phyloP scores from a whole-genome alignment of 2,329 filamentous ascomycete genomes.

The Botryosphaeria agaves region DNA sequence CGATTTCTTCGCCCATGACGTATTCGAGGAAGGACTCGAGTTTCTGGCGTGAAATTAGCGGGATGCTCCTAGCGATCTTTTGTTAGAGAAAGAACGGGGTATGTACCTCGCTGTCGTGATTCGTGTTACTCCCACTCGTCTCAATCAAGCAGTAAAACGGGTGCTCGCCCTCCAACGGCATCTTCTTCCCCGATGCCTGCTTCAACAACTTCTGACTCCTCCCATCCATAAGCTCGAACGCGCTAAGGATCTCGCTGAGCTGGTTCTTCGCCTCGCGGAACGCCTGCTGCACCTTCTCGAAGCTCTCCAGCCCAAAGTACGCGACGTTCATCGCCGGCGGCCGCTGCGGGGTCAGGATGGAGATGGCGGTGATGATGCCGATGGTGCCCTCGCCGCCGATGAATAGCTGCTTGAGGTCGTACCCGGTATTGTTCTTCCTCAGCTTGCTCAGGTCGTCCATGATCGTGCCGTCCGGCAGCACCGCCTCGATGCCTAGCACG shows the following conservation, averaged over 20 bases:
- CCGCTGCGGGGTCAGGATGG: slow-evolving; percentile 75
- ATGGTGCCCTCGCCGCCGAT: slow-evolving; percentile 92
- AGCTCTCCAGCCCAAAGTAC: slow-evolving; percentile 73
- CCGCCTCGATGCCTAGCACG: slow-evolving; percentile 82
- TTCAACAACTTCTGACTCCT: slow-evolving; percentile 64
- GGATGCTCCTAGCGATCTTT: neutral
- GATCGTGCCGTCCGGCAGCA: slow-evolving; percentile 83
- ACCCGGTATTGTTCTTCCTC: slow-evolving; percentile 97
- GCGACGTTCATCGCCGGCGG: slow-evolving; percentile 86
- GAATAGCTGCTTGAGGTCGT: slow-evolving; percentile 92
- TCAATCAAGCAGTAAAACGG: slow-evolving; percentile 96
- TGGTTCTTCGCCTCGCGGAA: slow-evolving; percentile 82
- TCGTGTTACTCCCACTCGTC: slow-evolving; percentile 84
- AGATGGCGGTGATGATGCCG: slow-evolving; percentile 81
- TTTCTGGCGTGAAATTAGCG: no score
- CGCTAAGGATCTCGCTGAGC: slow-evolving; percentile 86
- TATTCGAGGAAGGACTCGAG: slow-evolving; percentile 78
- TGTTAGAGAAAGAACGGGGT: neutral
- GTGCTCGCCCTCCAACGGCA: slow-evolving; percentile 66
- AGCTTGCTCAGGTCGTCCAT: slow-evolving; percentile 76
- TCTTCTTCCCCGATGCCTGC: slow-evolving; percentile 55
- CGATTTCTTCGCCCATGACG: slow-evolving; percentile 75
- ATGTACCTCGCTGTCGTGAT: slow-evolving; percentile 59
- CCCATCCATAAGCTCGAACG: slow-evolving; percentile 93
- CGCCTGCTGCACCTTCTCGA: slow-evolving; percentile 70